Base-by-base conservation (phyloP, 257 asterid genomes). In the Salvia hispanica region DNA sequence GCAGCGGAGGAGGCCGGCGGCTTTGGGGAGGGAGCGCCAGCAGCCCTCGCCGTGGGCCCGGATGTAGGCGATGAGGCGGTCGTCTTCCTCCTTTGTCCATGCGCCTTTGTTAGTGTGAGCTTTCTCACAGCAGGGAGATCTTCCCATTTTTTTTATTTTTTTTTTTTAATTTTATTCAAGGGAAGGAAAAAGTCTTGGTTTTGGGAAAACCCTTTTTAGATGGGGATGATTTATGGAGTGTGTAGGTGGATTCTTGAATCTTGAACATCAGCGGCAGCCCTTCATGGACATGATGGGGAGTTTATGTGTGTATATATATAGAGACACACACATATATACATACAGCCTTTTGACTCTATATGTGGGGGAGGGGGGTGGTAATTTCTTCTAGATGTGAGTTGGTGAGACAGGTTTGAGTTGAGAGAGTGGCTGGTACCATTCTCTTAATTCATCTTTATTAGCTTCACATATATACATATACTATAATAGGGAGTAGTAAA, bases 91-190 rank as follows among this genome's bases (percentile, higher is more conserved):
- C 62, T 89, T 92, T 7, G 96, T 92, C 98, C 98, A 92, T 0
- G 98, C 98, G 7, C 98, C 98, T 80, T 92, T 92, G 82, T 92
- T 92, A 0, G 98, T 92, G 75, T 92, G 98, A 43, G 97, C 98
- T 72, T 92, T 92, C 77, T 92, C 98, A 75, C 98, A 92, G 73
- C 98, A 92, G 11, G 98, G 98, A 43, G 98, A 92, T 73, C 98
- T 83, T 47, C 98, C 98, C 98, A 92, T 92, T 47, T 28, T 37
- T 37, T 0, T 0, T 62, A 6, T 28, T 16, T 11, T 16, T 46
- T 25, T 12, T 3, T 18, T 0, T 28, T 7, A 34, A 34, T 34
- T 7, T 28, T 18, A 4, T 0, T 12, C 6, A 4, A 3, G 4
- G 5, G 3, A 3, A 36, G 16, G 1, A 6, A 39, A 6, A 39